Conservation (phyloP, 768 basidiomycete genomes). For the Agaricus subrufescens region DNA sequence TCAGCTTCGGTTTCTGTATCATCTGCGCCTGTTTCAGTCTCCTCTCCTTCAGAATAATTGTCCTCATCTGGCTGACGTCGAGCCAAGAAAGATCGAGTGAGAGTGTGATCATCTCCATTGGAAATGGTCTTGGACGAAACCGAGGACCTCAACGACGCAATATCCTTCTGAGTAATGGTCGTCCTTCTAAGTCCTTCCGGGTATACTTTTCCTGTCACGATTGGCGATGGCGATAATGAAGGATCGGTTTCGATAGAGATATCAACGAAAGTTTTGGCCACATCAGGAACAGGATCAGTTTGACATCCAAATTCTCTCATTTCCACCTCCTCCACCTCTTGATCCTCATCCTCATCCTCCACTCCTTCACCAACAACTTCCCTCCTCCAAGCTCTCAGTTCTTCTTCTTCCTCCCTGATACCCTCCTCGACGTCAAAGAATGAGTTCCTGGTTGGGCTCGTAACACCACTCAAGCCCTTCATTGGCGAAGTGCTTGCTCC, state of each 20-base stretch:
- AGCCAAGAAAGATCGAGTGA: slow-evolving; percentile 34
- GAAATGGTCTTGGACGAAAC: background rate
- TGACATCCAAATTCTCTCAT: slow-evolving; percentile 29
- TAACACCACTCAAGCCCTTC: slow-evolving; percentile 19
- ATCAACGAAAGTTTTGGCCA: slow-evolving; percentile 19
- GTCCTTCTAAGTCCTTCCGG: slow-evolving; percentile 25
- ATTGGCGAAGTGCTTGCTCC: slow-evolving; percentile 26
- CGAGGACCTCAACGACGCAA: slow-evolving; percentile 23
- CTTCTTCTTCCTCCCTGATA: slow-evolving; percentile 32
- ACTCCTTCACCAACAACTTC: slow-evolving; percentile 27
- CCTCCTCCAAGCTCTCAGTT: slow-evolving; percentile 33
- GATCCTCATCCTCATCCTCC: slow-evolving; percentile 26
- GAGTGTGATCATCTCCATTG: slow-evolving; percentile 31
- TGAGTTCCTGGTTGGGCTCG: background rate
- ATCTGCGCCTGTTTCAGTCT: slow-evolving; percentile 18
- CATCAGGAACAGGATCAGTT: slow-evolving; percentile 38
- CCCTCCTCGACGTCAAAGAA: slow-evolving; percentile 19
- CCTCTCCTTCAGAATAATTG: slow-evolving; percentile 26
- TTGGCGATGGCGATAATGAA: background rate
- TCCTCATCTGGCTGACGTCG: slow-evolving; percentile 16
- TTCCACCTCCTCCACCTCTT: slow-evolving; percentile 21
- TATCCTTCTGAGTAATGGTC: slow-evolving; percentile 45
- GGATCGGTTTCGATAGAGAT: slow-evolving; percentile 3
- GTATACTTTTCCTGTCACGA: slow-evolving; percentile 4
- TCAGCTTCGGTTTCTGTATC: slow-evolving; percentile 69